A percentile compares a stretch with the other conserved stretches of the same genome.
Conservation (phyloP, 768 basidiomycete species). For the Lactarius quietus region DNA sequence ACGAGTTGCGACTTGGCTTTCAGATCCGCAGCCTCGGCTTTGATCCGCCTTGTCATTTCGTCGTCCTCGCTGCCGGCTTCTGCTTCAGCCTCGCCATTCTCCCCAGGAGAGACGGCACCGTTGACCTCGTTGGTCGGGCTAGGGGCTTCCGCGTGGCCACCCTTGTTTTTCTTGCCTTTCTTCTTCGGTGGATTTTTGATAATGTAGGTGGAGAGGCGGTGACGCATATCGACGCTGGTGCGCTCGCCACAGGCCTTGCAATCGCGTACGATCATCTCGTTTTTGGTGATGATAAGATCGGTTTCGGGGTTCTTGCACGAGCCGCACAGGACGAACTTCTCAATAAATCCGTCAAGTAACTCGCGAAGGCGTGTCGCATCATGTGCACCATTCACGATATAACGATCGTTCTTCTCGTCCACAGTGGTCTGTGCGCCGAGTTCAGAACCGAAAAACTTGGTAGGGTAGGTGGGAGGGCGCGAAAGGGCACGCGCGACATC, state of each 20-base stretch:
- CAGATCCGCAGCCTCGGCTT: conserved; percentile 80
- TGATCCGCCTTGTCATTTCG: conserved; percentile 86
- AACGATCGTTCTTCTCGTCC: conserved; percentile 95
- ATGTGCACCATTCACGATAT: conserved; percentile 98
- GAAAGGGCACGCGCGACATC: conserved; percentile 95
- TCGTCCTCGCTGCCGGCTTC: conserved; percentile 76
- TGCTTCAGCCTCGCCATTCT: conserved; percentile 40
- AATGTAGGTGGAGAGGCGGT: conserved; percentile 95
- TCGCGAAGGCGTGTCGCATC: conserved; percentile 88
- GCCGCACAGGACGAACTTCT: conserved; percentile 96
- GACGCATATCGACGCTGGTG: conserved; percentile 90
- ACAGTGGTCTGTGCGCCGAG: conserved; percentile 96
- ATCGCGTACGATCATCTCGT: conserved; percentile 87
- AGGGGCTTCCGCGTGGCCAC: conserved; percentile 51
- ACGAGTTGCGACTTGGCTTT: conserved; percentile 55
- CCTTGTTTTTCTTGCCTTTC: conserved; percentile 62
- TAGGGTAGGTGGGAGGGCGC: conserved; percentile 93
- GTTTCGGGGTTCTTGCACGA: conserved; percentile 99
- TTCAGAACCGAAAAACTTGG: conserved; percentile 99
- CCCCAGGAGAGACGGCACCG: conserved; percentile 39
- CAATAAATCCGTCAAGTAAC: conserved; percentile 94
- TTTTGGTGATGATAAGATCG: conserved; percentile 86
- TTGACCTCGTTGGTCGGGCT: conserved; percentile 38
- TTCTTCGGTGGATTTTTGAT: conserved; percentile 96
- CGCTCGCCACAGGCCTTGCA: conserved; percentile 98